Evolutionary conservation across 345 rosid species (phyloP).

Genomic region (Eutrema japonicum): DNA sequence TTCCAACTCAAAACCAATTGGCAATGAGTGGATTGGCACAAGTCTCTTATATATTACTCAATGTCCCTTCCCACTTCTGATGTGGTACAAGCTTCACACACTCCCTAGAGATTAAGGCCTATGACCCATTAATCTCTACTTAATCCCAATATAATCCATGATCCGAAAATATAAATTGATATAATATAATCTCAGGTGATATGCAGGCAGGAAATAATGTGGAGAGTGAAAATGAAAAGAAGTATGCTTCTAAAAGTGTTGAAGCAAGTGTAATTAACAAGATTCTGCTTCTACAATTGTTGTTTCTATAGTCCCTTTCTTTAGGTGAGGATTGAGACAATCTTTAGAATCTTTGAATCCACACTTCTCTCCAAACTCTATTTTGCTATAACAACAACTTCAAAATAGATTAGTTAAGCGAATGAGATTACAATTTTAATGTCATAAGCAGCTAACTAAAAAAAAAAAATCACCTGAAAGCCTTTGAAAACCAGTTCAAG

Average conservation of each 20-base stretch:
- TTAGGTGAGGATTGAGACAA: conserved; percentile 43
- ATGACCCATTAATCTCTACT: too few species aligned
- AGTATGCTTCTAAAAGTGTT: conserved; percentile 24
- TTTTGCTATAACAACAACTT: conserved; percentile 38
- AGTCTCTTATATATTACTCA: too few species aligned
- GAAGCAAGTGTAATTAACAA: conserved; percentile 2
- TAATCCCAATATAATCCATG: neutral
- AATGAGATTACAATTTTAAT: conserved; percentile 25
- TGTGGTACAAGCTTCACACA: too few species aligned
- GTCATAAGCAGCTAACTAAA: neutral
- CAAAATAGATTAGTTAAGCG: conserved; percentile 43
- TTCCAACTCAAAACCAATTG: too few species aligned
- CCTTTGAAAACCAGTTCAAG: conserved; percentile 50
- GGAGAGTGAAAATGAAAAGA: conserved; percentile 14
- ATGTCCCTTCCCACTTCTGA: too few species aligned
- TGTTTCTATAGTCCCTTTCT: conserved; percentile 31
- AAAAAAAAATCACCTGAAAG: conserved; percentile 49
- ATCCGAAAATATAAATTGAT: neutral
- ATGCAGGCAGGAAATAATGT: neutral
- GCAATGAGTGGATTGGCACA: too few species aligned
- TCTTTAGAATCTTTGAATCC: conserved; percentile 39
- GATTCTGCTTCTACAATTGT: conserved; percentile 21
- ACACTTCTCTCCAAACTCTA: conserved; percentile 46
- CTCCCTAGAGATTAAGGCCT: too few species aligned
- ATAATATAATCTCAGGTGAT: neutral